Conservation (phyloP, 75 land plant genomes). For the Gnetum montanum region DNA sequence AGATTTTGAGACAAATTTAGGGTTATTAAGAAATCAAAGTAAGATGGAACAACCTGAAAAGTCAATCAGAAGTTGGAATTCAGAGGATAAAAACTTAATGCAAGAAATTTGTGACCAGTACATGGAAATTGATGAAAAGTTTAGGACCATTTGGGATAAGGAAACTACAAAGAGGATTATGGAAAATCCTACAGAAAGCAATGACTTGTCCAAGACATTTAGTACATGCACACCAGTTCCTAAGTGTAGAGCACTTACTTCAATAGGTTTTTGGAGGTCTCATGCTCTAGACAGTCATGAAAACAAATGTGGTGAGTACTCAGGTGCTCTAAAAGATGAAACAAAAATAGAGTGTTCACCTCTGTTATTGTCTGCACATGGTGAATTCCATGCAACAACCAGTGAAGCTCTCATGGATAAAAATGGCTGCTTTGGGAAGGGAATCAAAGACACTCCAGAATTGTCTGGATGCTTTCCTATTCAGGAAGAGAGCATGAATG, state of each 20-base stretch:
- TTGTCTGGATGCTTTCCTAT: conserved; percentile 4
- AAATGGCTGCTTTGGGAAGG: background rate
- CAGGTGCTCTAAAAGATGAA: background rate
- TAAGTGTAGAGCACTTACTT: background rate
- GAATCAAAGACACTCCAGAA: background rate
- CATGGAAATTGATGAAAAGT: no score
- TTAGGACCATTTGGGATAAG: no score
- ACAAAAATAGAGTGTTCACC: conserved; percentile 1
- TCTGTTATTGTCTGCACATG: background rate
- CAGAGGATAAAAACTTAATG: no score
- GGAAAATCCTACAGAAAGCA: background rate
- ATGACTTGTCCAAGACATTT: background rate
- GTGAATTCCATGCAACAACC: background rate
- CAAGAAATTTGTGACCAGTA: no score
- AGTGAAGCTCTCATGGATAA: background rate
- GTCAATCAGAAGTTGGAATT: no score
- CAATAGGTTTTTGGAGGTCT: background rate
- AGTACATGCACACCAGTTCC: background rate
- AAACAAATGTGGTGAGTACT: no score
- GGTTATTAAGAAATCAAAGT: no score
- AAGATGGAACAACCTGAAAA: no score
- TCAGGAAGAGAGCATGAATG: background rate
- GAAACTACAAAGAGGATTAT: no score
- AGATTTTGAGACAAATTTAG: no score
- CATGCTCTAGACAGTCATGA: no score